Base-by-base conservation (phyloP, 2,329 filamentous ascomycete species). In the Fusarium domesticum region DNA sequence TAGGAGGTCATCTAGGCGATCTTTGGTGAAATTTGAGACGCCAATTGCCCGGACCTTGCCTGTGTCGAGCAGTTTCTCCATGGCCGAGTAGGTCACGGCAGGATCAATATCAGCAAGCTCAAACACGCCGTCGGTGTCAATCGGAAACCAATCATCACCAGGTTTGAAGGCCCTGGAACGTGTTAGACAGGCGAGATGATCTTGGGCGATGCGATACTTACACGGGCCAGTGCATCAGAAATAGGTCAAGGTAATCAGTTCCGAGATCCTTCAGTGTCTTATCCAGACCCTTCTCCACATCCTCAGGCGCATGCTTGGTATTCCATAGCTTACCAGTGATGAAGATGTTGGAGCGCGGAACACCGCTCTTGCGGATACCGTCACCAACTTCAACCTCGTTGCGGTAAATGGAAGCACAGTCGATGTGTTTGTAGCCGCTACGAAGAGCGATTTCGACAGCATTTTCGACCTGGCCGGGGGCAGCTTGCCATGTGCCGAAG, bases 401-500 rank as follows among this genome's bases (percentile, higher is more conserved):
- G 14, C 65, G 62, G 52, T 74, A 74, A 16, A 66, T 62, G 16
- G 68, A 66, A 8, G 75, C 74, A 16, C 68, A 68, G 56, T 77
- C 75, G 38, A 72, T 65, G 45, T 72, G 70, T 17, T 64, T 60
- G 48, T 70, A 73, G 31, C 70, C 70, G 18, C 56, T 56, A 18
- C 60, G 61, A 25, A 75, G 62, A 51, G 77, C 76, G 18, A 63
- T 59, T n/a, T 46, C 72, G 10, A 57, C 50, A 8, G 52, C 51
- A 34, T 72, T 50, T 20, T 52, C 70, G 25, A 76, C 73, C 48
- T 76, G 70, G 43, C 71, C 62, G 37, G 61, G 68, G 8, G 46
- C 43, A 15, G 51, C 49, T 16, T 89, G 84, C 85, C 85, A 89
- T 42, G 85, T 90, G 45, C 85, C 85, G 35, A 89, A 75, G 50